Evolutionary conservation across 2,329 filamentous ascomycete genomes (phyloP).

Genomic region (Arthrobotrys musiformis): DNA sequence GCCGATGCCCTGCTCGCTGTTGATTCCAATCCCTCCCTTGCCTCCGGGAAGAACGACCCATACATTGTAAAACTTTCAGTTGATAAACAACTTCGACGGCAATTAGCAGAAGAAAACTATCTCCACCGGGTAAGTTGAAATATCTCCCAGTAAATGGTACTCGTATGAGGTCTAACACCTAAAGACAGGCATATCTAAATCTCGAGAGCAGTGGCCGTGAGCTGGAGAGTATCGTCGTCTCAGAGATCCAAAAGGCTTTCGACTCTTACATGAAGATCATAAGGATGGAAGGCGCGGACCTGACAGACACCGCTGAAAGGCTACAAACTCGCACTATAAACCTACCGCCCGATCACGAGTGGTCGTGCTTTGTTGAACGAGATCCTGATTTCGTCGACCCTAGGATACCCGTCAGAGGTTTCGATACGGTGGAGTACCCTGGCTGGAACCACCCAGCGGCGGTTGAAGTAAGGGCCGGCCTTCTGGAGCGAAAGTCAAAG

Average conservation of each 20-base stretch:
- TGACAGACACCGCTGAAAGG: slow-evolving; percentile 80
- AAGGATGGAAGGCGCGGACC: slow-evolving; percentile 87
- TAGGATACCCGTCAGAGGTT: slow-evolving; percentile 77
- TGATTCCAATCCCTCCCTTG: slow-evolving; percentile 78
- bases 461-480: slow-evolving; percentile 85
- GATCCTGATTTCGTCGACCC: slow-evolving; percentile 91
- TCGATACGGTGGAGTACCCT: slow-evolving; percentile 88
- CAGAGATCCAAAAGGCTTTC: slow-evolving; percentile 97
- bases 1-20: slow-evolving; percentile 82
- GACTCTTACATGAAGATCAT: slow-evolving; percentile 91
- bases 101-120: slow-evolving; percentile 97
- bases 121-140: slow-evolving; percentile 78
- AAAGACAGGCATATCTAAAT: slow-evolving; percentile 83
- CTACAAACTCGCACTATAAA: slow-evolving; percentile 84
- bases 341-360: slow-evolving; percentile 96
- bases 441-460: slow-evolving; percentile 86
- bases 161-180: not conserved
- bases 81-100: slow-evolving; percentile 88
- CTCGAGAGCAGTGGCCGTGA: slow-evolving; percentile 93
- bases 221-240: slow-evolving; percentile 93
- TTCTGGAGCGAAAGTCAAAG: slow-evolving; percentile 97
- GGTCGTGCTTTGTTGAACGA: slow-evolving; percentile 80
- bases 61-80: slow-evolving; percentile 87
- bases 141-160: not conserved
- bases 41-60: slow-evolving; percentile 88